A percentile compares a stretch with the other conserved stretches of the same genome.
Conservation (phyloP, 805 yeast species). For the Citeromyces matritensis region DNA sequence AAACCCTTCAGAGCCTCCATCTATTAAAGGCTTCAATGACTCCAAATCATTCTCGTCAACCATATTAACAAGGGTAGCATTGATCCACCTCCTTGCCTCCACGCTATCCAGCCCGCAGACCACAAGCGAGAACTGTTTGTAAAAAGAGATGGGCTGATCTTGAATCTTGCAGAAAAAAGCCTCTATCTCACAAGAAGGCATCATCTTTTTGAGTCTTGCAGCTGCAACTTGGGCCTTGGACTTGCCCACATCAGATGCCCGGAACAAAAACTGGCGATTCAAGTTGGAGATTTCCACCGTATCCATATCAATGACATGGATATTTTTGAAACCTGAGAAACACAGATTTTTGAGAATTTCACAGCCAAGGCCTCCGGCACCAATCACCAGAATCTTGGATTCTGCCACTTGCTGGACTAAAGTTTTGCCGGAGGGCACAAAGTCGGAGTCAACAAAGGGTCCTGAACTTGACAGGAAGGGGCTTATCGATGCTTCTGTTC, state of each 20-base stretch:
- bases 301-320: slow-evolving; percentile 72
- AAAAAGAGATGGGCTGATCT: slow-evolving; percentile 45
- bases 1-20: slow-evolving; percentile 94
- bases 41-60: slow-evolving; percentile 37
- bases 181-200: slow-evolving; percentile 26
- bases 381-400: slow-evolving; percentile 31
- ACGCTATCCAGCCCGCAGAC: slow-evolving; percentile 84
- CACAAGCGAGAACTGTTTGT: slow-evolving; percentile 52
- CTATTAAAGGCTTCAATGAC: slow-evolving; percentile 54
- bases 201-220: slow-evolving; percentile 29
- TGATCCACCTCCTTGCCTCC: slow-evolving; percentile 86
- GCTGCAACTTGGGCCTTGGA: slow-evolving; percentile 59
- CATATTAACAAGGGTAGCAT: slow-evolving; percentile 46
- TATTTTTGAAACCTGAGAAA: slow-evolving; percentile 46
- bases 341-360: slow-evolving; percentile 65
- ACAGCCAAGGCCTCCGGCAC: slow-evolving; percentile 81
- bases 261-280: slow-evolving; percentile 62
- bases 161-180: slow-evolving; percentile 57
- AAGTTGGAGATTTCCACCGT: slow-evolving; percentile 65
- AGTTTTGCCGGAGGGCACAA: slow-evolving; percentile 11
- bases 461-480: slow-evolving; percentile 9
- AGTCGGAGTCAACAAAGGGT: slow-evolving; percentile 15
- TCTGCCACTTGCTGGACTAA: slow-evolving; percentile 5
- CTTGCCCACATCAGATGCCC: slow-evolving; percentile 44
- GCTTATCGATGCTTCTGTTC: slow-evolving; percentile 1